A percentile compares a stretch with the other conserved stretches of the same genome.
phyloP scores from a whole-genome alignment of 2,329 filamentous ascomycete genomes.

The Calonectria hongkongensis region DNA sequence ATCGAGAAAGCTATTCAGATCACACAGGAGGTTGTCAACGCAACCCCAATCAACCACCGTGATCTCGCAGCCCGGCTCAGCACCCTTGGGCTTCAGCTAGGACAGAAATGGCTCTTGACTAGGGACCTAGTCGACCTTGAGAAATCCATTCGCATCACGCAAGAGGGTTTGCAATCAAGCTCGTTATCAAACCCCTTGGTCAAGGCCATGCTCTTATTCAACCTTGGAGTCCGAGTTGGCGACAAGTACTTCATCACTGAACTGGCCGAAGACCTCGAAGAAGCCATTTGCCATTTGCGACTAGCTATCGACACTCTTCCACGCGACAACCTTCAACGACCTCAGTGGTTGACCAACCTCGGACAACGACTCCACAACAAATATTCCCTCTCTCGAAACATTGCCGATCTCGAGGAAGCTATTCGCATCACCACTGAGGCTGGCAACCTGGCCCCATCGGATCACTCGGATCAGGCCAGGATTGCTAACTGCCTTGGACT shows the following conservation, averaged over 20 bases:
- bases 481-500: neutral
- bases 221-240: constrained; percentile 11
- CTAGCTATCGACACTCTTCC: neutral
- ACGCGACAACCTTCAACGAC: neutral
- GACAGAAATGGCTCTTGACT: constrained; percentile 4
- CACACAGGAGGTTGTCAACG: neutral
- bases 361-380: constrained; percentile 9
- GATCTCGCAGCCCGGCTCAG: neutral
- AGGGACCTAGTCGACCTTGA: neutral
- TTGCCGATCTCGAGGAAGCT: neutral
- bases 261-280: neutral
- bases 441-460: neutral
- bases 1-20: constrained; percentile 4
- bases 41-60: neutral
- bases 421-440: neutral
- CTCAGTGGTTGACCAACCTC: constrained; percentile 8
- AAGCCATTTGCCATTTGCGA: neutral
- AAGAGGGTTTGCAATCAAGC: neutral
- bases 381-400: neutral
- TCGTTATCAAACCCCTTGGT: neutral
- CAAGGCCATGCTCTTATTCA: neutral
- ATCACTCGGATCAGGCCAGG: neutral
- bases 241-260: neutral
- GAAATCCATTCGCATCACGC: constrained; percentile 2
- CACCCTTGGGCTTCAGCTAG: constrained; percentile 9